Percentiles rank a stretch among this genome's conserved stretches.
Evolutionary conservation across 2,329 filamentous ascomycete species (phyloP).

Genomic region (Sclerotinia glacialis): DNA sequence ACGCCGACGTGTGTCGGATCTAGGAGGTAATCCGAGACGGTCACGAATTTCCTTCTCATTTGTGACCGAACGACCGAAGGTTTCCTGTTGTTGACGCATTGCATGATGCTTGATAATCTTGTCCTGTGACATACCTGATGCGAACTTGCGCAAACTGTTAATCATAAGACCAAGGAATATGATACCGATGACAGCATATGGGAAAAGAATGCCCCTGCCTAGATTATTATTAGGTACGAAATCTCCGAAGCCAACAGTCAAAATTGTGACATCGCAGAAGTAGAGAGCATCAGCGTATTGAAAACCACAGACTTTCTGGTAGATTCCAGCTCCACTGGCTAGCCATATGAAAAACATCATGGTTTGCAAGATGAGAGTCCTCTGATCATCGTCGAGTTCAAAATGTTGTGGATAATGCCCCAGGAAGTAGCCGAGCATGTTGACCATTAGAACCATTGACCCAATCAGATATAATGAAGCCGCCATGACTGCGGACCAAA

Average conservation of each 20-base stretch:
- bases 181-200: slow-evolving; percentile 65
- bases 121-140: slow-evolving; percentile 56
- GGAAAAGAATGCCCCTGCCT: slow-evolving; percentile 60
- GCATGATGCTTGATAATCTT: slow-evolving; percentile 61
- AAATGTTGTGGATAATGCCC: slow-evolving; percentile 69
- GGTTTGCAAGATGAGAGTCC: slow-evolving; percentile 68
- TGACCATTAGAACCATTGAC: slow-evolving; percentile 62
- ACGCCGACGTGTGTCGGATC: slow-evolving; percentile 22
- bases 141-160: slow-evolving; percentile 61
- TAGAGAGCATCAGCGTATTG: slow-evolving; percentile 59
- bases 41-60: slow-evolving; percentile 49
- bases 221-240: slow-evolving; percentile 52
- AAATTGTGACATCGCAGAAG: slow-evolving; percentile 59
- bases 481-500: slow-evolving; percentile 66
- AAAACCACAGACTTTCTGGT: slow-evolving; percentile 56
- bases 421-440: slow-evolving; percentile 67
- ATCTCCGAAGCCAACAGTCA: slow-evolving; percentile 62
- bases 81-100: slow-evolving; percentile 52
- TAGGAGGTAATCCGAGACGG: slow-evolving; percentile 40
- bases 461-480: slow-evolving; percentile 61
- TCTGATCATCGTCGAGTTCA: slow-evolving; percentile 61
- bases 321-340: slow-evolving; percentile 60
- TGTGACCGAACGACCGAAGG: slow-evolving; percentile 53
- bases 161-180: slow-evolving; percentile 69
- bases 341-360: slow-evolving; percentile 70